Evolutionary conservation across 495 filamentous ascomycete species (phyloP).

Genomic region (Tuber magnatum): DNA sequence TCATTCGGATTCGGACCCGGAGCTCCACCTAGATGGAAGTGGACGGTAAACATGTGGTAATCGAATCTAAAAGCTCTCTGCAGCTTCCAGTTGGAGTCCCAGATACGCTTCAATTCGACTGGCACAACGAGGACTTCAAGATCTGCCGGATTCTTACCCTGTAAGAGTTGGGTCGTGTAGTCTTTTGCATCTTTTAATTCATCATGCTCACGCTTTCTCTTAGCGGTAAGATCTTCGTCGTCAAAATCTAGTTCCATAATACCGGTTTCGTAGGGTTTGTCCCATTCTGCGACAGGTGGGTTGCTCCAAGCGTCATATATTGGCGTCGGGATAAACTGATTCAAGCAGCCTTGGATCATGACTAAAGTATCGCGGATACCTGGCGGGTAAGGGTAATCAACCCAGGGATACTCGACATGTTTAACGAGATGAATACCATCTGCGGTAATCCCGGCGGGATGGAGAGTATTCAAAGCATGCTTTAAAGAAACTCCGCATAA

Average conservation of each 20-base stretch:
- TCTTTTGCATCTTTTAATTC: neutral
- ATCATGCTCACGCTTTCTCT: neutral
- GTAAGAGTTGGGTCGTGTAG: conserved; percentile 3
- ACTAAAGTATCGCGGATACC: neutral
- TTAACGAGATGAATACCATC: neutral
- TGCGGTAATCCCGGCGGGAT: neutral
- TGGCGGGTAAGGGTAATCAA: neutral
- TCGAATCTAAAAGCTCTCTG: conserved; percentile 29
- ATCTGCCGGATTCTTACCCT: conserved; percentile 14
- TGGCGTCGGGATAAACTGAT: conserved; percentile 21
- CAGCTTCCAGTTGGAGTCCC: conserved; percentile 21
- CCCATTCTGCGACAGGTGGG: neutral
- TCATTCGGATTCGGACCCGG: neutral
- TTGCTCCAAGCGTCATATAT: conserved; percentile 32
- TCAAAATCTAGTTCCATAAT: neutral
- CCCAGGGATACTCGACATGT: neutral
- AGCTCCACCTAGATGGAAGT: neutral
- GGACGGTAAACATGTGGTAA: conserved; percentile 16
- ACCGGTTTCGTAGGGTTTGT: neutral
- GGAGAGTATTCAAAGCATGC: neutral
- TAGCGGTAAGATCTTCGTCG: neutral
- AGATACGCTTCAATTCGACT: conserved; percentile 19
- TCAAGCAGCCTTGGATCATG: conserved; percentile 9
- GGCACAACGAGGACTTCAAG: conserved; percentile 23
- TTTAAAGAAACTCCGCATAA: neutral